A percentile compares a stretch with the other conserved stretches of the same genome.
These are phyloP conservation scores for Trichoderma endophyticum DNA, from an alignment of 2,329 filamentous ascomycete species.

Conservation along the genomic window DNA sequence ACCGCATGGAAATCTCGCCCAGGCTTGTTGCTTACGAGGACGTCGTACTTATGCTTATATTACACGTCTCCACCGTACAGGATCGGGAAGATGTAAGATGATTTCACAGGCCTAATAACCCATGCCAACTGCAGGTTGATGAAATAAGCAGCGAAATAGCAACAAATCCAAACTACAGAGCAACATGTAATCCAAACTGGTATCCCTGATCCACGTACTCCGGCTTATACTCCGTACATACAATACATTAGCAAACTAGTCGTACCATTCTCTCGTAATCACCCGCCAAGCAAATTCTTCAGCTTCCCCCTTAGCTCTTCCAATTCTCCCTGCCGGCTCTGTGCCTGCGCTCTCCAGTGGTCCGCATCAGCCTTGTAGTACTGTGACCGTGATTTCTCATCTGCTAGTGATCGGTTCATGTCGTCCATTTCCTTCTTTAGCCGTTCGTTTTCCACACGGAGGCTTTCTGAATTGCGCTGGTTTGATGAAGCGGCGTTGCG, in stretches of 20 bases:
- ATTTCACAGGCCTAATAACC: neutral
- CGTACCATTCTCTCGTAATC: neutral
- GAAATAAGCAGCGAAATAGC: neutral
- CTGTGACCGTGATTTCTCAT: conserved; percentile 2
- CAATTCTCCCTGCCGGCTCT: conserved; percentile 6
- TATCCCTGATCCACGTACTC: neutral
- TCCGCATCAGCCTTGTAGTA: neutral
- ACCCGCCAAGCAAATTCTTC: conserved; percentile 7
- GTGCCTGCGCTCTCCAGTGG: conserved; percentile 6
- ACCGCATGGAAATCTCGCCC: neutral
- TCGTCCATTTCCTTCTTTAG: conserved; percentile 6
- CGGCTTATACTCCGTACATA: neutral
- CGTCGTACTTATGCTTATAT: neutral
- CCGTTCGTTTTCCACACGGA: conserved; percentile 5
- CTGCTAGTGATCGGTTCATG: neutral
- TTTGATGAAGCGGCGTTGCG: conserved; percentile 11
- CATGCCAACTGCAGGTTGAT: neutral
- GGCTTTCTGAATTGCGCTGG: neutral
- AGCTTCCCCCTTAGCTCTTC: conserved; percentile 14
- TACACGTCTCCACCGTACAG: neutral
- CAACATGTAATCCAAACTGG: neutral
- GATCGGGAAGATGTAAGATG: neutral
- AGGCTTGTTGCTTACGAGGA: neutral
- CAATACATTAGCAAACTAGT: neutral
- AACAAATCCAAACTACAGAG: neutral